phyloP scores from a whole-genome alignment of 2,329 filamentous ascomycete genomes.

The Fusarium austroafricanum region DNA sequence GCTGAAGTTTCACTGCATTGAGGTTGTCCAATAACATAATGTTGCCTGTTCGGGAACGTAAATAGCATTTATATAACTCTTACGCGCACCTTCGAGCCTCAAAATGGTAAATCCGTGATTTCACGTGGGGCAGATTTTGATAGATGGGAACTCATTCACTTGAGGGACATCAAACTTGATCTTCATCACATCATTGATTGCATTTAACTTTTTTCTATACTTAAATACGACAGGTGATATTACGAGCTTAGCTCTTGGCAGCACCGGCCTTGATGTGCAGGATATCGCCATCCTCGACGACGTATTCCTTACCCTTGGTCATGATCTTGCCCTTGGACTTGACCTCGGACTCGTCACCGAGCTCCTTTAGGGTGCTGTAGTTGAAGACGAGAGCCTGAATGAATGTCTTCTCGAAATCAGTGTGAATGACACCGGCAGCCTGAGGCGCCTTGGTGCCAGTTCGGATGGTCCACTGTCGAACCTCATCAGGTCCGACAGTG shows the following conservation, averaged over 20 bases:
- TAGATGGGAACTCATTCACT: background rate
- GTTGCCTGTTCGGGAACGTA: too few species aligned
- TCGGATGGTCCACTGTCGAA: slow-evolving; percentile 97
- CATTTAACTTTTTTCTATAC: slow-evolving; percentile 43
- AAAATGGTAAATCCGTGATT: too few species aligned
- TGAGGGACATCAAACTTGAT: background rate
- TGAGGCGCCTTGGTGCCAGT: slow-evolving; percentile 97
- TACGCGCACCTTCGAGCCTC: too few species aligned
- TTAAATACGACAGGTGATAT: slow-evolving; percentile 21
- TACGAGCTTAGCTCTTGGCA: slow-evolving; percentile 71
- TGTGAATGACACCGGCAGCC: slow-evolving; percentile 97
- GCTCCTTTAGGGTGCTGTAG: slow-evolving; percentile 82
- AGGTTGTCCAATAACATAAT: too few species aligned
- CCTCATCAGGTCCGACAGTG: slow-evolving; percentile 94
- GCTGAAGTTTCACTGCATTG: too few species aligned
- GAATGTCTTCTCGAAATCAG: slow-evolving; percentile 99
- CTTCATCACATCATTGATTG: slow-evolving; percentile 39
- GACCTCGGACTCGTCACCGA: slow-evolving; percentile 87
- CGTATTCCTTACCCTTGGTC: slow-evolving; percentile 99
- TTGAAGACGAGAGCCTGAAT: slow-evolving; percentile 98
- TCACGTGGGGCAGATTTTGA: too few species aligned
- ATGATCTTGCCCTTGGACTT: slow-evolving; percentile 96
- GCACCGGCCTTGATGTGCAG: slow-evolving; percentile 91
- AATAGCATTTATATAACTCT: too few species aligned
- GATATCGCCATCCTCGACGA: slow-evolving; percentile 84